Conservation (phyloP, 208 protist species). For the Strigomonas culicis region DNA sequence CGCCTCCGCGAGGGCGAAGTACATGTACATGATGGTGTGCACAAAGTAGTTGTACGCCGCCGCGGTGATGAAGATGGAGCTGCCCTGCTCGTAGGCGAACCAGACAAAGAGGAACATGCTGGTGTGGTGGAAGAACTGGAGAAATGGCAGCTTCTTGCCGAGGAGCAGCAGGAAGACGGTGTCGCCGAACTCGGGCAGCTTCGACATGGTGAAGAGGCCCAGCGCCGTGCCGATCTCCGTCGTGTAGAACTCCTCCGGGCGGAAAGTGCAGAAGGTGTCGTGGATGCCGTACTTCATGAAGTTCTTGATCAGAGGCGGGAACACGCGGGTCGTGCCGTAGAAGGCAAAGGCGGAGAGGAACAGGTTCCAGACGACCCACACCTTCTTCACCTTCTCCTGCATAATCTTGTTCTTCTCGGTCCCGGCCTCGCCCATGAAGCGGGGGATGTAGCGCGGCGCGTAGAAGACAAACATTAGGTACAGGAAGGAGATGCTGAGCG, state of each 20-base stretch:
- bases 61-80: constrained; percentile 69
- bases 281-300: constrained; percentile 44
- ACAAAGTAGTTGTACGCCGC: constrained; percentile 91
- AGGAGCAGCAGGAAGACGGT: constrained; percentile 78
- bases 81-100: constrained; percentile 61
- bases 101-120: constrained; percentile 89
- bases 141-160: constrained; percentile 70
- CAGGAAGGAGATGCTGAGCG: constrained; percentile 37
- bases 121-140: constrained; percentile 92
- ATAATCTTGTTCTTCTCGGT: constrained; percentile 22
- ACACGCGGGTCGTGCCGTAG: constrained; percentile 55
- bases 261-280: constrained; percentile 62
- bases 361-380: constrained; percentile 88
- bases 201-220: constrained; percentile 75
- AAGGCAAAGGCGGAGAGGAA: constrained; percentile 84
- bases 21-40: constrained; percentile 95
- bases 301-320: constrained; percentile 37
- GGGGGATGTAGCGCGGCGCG: constrained; percentile 27
- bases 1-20: constrained; percentile 80
- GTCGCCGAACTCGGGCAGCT: constrained; percentile 83
- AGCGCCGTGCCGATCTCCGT: constrained; percentile 61
- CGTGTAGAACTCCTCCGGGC: constrained; percentile 49
- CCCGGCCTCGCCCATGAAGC: constrained; percentile 22
- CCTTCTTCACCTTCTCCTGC: constrained; percentile 34
- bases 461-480: constrained; percentile 52